Conservation (phyloP, 176 grass and related monocot genomes). For the Juncus inflexus region DNA sequence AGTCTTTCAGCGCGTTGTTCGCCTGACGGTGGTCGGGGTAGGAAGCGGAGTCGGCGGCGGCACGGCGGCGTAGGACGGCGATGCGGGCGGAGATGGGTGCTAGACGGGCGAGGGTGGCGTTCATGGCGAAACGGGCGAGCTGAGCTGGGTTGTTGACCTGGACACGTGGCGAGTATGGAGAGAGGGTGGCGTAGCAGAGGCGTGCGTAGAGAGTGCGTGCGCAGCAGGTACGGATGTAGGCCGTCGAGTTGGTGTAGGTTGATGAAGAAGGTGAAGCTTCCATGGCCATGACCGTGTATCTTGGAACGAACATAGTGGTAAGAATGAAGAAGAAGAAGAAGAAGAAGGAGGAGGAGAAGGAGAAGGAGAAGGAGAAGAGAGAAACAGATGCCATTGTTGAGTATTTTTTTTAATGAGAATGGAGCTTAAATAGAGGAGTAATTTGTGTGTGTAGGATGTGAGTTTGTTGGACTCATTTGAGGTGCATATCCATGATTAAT, state of each 20-base stretch:
- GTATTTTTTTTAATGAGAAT: not conserved
- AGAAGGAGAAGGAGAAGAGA: not conserved
- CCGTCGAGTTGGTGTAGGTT: not conserved
- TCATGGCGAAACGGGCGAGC: slow-evolving; percentile 45
- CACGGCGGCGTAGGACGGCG: not conserved
- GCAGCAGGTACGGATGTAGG: slow-evolving; percentile 22
- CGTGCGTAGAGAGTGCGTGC: slow-evolving; percentile 12
- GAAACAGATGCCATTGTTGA: slow-evolving; percentile 9
- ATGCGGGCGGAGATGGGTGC: slow-evolving; percentile 19
- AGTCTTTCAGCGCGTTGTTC: slow-evolving; percentile 28
- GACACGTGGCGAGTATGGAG: slow-evolving; percentile 24
- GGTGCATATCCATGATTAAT: not conserved
- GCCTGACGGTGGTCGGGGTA: too few relatives aligned
- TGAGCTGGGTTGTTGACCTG: slow-evolving; percentile 17
- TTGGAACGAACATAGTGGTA: not conserved
- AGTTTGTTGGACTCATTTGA: not conserved
- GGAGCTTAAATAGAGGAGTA: slow-evolving; percentile 9
- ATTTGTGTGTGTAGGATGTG: too few relatives aligned
- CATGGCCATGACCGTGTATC: not conserved
- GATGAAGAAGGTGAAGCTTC: not conserved
- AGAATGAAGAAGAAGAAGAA: slow-evolving; percentile 4
- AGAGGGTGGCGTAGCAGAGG: slow-evolving; percentile 44
- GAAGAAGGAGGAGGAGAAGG: too few relatives aligned
- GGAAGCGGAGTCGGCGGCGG: not conserved
- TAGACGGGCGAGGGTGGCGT: slow-evolving; percentile 27